Conservation (phyloP, 768 basidiomycete genomes). For the Tubosaeta sp. region DNA sequence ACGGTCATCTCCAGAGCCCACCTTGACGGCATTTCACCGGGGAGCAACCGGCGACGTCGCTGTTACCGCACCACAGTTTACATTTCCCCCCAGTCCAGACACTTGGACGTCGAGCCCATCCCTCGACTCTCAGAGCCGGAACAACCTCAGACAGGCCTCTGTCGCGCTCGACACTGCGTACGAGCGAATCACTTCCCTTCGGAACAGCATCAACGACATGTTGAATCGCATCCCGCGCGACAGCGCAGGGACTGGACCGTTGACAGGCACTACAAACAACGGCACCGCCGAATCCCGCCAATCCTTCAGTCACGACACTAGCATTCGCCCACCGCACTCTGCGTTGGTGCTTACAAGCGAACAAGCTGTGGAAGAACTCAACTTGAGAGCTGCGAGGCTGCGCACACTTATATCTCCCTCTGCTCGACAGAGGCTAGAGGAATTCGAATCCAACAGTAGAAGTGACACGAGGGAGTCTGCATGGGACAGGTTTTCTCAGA, state of each 20-base stretch:
- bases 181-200: constrained; percentile 50
- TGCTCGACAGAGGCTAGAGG: constrained; percentile 31
- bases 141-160: constrained; percentile 46
- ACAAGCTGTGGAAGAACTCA: constrained; percentile 23
- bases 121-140: constrained; percentile 27
- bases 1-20: constrained; percentile 10
- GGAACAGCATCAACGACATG: constrained; percentile 46
- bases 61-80: constrained; percentile 4
- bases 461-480: constrained; percentile 10
- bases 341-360: constrained; percentile 29
- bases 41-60: constrained; percentile 8
- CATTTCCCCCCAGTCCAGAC: constrained; percentile 5
- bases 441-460: constrained; percentile 23
- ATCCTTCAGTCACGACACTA: constrained; percentile 15
- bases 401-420: constrained; percentile 29
- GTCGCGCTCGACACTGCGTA: constrained; percentile 53
- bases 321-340: constrained; percentile 28
- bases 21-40: constrained; percentile 12
- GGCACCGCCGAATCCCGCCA: constrained; percentile 8
- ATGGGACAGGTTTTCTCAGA: constrained; percentile 22
- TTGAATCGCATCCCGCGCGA: constrained; percentile 38
- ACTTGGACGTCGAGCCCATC: constrained; percentile 11
- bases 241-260: constrained; percentile 8
- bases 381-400: constrained; percentile 26
- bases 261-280: constrained; percentile 3